phyloP scores from a whole-genome alignment of 1,284 basidiomycete genomes.

The Microbotryum lychnidis-dioicae region DNA sequence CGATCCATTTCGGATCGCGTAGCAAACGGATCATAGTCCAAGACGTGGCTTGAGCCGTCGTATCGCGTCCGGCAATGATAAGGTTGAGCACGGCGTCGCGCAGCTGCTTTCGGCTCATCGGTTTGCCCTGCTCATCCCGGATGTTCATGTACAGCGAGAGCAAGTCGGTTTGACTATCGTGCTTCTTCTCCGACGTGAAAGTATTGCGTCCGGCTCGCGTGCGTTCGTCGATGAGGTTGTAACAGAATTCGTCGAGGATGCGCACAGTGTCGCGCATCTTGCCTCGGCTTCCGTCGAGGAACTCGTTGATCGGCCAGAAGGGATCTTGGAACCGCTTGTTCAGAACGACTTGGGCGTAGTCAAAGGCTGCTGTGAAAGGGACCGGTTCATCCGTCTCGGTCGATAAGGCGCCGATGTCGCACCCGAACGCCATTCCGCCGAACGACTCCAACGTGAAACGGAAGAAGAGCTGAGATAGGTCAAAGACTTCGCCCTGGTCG shows the following conservation, averaged over 20 bases:
- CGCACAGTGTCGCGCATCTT: constrained; percentile 31
- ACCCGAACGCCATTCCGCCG: constrained; percentile 18
- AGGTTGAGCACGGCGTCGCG: constrained; percentile 13
- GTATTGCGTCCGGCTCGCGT: constrained; percentile 10
- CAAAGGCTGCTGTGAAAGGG: constrained; percentile 37
- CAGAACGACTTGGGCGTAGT: constrained; percentile 37
- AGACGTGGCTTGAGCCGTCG: constrained; percentile 20
- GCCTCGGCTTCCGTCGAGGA: constrained; percentile 21
- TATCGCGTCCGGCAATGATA: constrained; percentile 19
- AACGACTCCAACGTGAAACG: constrained; percentile 24
- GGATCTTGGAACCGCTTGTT: constrained; percentile 22
- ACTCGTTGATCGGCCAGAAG: constrained; percentile 30
- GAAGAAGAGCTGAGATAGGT: constrained; percentile 25
- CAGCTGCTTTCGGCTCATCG: constrained; percentile 12
- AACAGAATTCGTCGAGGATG: constrained; percentile 35
- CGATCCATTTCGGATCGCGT: background rate
- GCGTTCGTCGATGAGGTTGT: constrained; percentile 33
- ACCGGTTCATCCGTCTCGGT: constrained; percentile 33
- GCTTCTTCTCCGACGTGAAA: constrained; percentile 8
- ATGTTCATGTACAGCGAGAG: constrained; percentile 24
- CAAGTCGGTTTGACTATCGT: constrained; percentile 10
- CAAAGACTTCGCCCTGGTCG: constrained; percentile 26
- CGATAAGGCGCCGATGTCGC: constrained; percentile 19
- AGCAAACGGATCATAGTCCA: constrained; percentile 10
- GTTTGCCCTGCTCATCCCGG: constrained; percentile 17